These are phyloP conservation scores for Colletotrichum liaoningense DNA, from an alignment of 2,329 filamentous ascomycete genomes.

Conservation along the genomic window DNA sequence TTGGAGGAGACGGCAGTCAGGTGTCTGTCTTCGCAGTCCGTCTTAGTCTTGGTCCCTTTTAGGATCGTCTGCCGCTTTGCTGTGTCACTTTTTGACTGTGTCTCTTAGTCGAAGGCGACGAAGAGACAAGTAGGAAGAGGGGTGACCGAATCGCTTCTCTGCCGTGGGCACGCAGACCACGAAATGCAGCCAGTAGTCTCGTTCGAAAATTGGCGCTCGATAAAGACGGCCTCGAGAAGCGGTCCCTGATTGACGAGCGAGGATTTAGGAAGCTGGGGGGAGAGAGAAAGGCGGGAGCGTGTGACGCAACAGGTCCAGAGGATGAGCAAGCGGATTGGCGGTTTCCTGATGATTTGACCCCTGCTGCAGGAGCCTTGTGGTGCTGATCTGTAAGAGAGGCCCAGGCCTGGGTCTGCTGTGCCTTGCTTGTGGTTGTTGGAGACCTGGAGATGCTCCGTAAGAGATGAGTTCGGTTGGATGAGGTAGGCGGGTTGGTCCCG, in stretches of 20 bases:
- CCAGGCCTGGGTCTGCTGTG: conserved; percentile 14
- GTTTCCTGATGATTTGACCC: conserved; percentile 10
- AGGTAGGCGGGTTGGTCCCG: not conserved
- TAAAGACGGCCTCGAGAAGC: not conserved
- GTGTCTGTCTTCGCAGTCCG: not conserved
- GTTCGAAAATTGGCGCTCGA: conserved; percentile 8
- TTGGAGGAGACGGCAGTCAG: not conserved
- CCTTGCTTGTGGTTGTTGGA: conserved; percentile 20
- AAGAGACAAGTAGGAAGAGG: not conserved
- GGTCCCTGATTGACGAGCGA: conserved; percentile 13
- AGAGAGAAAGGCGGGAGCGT: not conserved
- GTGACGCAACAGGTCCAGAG: conserved; percentile 30
- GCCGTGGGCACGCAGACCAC: not conserved
- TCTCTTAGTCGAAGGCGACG: not conserved
- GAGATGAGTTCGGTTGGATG: not conserved
- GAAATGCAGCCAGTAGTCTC: not conserved
- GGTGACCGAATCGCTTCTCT: not conserved
- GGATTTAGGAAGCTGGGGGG: conserved; percentile 7
- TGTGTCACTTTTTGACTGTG: not conserved
- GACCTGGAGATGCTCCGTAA: not conserved
- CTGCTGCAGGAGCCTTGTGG: conserved; percentile 26
- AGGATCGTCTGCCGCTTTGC: not conserved
- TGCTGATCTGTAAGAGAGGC: conserved; percentile 20
- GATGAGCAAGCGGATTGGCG: conserved; percentile 22
- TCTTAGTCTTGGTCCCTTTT: not conserved